phyloP scores from a whole-genome alignment of 208 protist species.

The Trypanosoma platydactyli region DNA sequence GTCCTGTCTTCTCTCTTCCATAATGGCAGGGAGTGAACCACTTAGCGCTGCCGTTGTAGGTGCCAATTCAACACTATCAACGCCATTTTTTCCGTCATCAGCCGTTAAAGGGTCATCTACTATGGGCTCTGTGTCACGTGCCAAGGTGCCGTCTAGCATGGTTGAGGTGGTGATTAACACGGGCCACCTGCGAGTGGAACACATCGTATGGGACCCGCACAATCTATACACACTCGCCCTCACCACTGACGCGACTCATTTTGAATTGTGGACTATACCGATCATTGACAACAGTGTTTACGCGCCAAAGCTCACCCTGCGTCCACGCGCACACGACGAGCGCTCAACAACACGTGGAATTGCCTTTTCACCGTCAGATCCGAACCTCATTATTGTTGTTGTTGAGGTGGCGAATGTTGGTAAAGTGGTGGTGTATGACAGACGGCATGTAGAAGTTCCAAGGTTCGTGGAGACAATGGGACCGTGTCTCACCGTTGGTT shows the following conservation, averaged over 20 bases:
- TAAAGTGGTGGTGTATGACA: slow-evolving; percentile 75
- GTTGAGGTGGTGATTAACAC: slow-evolving; percentile 79
- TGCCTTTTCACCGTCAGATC: slow-evolving; percentile 76
- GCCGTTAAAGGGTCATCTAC: background rate
- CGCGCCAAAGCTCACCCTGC: slow-evolving; percentile 62
- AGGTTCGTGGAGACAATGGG: slow-evolving; percentile 49
- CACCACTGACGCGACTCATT: slow-evolving; percentile 60
- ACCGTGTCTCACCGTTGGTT: slow-evolving; percentile 54
- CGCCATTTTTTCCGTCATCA: slow-evolving; percentile 19
- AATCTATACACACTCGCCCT: slow-evolving; percentile 85
- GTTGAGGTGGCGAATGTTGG: slow-evolving; percentile 49
- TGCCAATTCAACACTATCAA: slow-evolving; percentile 11
- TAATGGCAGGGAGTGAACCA: slow-evolving; percentile 44
- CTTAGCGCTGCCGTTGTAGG: slow-evolving; percentile 48
- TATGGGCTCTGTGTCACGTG: background rate
- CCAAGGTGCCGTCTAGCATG: slow-evolving; percentile 32
- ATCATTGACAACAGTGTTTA: slow-evolving; percentile 42
- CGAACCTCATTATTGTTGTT: slow-evolving; percentile 70
- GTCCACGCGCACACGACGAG: slow-evolving; percentile 62
- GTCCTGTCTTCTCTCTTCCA: slow-evolving; percentile 41
- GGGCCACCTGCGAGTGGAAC: slow-evolving; percentile 57
- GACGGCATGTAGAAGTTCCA: slow-evolving; percentile 61
- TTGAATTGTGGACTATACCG: slow-evolving; percentile 83
- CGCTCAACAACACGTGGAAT: slow-evolving; percentile 61
- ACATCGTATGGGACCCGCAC: slow-evolving; percentile 86